phyloP scores from a whole-genome alignment of 176 grass and related monocot species.

The Bothriochloa decipiens region DNA sequence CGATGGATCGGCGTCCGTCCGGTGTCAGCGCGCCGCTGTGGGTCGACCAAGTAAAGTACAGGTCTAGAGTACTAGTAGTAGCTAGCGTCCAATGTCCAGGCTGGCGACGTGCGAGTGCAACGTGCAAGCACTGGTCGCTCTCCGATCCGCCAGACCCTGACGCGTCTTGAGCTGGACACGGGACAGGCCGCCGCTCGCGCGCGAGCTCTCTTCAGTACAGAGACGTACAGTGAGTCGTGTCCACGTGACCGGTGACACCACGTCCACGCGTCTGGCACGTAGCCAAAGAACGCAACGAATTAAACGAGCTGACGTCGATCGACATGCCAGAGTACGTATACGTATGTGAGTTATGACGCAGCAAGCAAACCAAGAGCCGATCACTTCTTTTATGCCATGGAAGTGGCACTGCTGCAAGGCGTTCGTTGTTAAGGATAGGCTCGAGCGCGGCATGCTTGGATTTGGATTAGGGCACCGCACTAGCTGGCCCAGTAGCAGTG shows the following conservation, averaged over 20 bases:
- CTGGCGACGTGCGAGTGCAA: background rate
- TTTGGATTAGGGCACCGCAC: too few species aligned
- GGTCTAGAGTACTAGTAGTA: background rate
- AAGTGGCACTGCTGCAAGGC: background rate
- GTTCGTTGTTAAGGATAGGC: background rate
- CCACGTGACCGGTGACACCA: too few species aligned
- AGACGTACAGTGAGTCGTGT: too few species aligned
- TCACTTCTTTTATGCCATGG: too few species aligned
- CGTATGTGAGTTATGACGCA: background rate
- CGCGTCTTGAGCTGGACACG: slow-evolving; percentile 15
- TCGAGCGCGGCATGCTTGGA: background rate
- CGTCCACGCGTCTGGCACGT: slow-evolving; percentile 22
- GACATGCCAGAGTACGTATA: background rate
- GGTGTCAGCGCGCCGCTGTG: background rate
- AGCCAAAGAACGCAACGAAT: background rate
- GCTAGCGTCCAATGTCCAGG: background rate
- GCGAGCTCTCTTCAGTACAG: too few species aligned
- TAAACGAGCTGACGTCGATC: background rate
- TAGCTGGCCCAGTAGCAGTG: too few species aligned
- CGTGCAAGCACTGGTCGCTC: background rate
- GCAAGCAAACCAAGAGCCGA: too few species aligned
- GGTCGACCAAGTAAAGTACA: background rate
- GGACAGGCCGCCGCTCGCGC: background rate
- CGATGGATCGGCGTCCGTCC: background rate
- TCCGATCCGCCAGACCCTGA: background rate